Evolutionary conservation across 441 rosid genomes (phyloP), one percentile per base, ranked within the genome.

Genomic region (Rhodomyrtus psidioides): DNA sequence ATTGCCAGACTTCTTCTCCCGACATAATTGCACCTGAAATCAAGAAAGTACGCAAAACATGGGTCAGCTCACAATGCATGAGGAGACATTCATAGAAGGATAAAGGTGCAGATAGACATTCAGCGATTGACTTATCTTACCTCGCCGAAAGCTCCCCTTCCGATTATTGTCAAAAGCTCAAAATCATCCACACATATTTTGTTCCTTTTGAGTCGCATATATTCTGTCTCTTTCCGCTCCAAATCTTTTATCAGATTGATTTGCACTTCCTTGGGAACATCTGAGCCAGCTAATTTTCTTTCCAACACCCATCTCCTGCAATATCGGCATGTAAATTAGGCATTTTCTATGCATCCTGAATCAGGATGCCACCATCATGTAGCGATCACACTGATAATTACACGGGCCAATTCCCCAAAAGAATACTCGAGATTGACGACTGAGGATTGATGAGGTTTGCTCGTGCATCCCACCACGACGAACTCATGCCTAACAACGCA

Each of bases 141-240:
- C 98, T 97, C 99, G 62, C 98, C 98, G 85, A 94, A 95, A 89
- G 98, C 99, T 16, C 98, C 99, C 89, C 99, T 93, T 83, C 99
- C 99, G 54, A 97, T 96, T 91, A 97, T 94, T 82, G 99, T 94
- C 88, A 97, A 87, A 89, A 91, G 98, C 93, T 97, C 97, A 91
- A 97, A 97, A 89, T 96, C 98, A 89, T 96, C 99, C 23, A 92
- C 98, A 84, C 97, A 95, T 62, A 96, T 94, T 91, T 91, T 97
- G 91, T 96, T 93, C 92, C 99, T 94, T 93, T 94, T 97, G 46
- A 97, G 96, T 88, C 99, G 95, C 94, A 96, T 97, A 89, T 92
- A 97, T 85, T 97, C 98, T 2, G 99, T 97, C 93, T 96, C 99
- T 90, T 95, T 96, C 83, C 98, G 89, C 91, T 97, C 99, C 56